These are phyloP conservation scores for Microbotryum scabiosae DNA, from an alignment of 1,284 basidiomycete species.

Conservation along the genomic window DNA sequence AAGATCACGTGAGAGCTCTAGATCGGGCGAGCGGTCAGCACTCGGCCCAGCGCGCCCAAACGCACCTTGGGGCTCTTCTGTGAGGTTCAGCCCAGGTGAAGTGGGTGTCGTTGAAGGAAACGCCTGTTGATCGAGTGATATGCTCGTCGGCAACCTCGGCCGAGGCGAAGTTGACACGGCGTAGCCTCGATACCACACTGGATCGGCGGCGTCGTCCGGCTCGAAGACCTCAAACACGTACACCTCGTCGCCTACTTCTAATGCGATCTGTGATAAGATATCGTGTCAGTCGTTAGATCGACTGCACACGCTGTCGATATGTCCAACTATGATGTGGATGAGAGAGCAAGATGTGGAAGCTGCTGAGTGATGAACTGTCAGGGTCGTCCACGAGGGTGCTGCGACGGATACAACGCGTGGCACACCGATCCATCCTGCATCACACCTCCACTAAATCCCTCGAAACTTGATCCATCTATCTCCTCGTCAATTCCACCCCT, in stretches of 20 bases:
- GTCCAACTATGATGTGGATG: no score
- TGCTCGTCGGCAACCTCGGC: constrained; percentile 24
- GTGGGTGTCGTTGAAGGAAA: constrained; percentile 15
- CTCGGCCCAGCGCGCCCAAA: neutral
- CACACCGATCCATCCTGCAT: no score
- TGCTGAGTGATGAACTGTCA: no score
- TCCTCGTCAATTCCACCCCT: no score
- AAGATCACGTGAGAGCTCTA: neutral
- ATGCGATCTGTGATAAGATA: constrained; percentile 41
- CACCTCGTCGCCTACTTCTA: constrained; percentile 78
- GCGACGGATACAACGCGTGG: no score
- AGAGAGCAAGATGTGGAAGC: no score
- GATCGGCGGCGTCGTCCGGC: constrained; percentile 16
- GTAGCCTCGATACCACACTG: constrained; percentile 49
- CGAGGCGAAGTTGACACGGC: constrained; percentile 69
- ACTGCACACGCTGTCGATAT: neutral
- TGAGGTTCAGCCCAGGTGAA: constrained; percentile 12
- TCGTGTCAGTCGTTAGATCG: no score
- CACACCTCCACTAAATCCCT: no score
- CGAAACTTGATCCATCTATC: no score
- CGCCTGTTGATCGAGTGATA: constrained; percentile 41
- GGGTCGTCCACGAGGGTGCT: no score
- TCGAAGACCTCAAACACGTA: constrained; percentile 70
- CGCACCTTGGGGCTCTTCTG: constrained; percentile 5
- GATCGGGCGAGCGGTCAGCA: no score